A percentile compares a stretch with the other conserved stretches of the same genome.
These are phyloP conservation scores for Glycyrrhiza uralensis DNA, from an alignment of 306 rosid species.

Conservation along the genomic window DNA sequence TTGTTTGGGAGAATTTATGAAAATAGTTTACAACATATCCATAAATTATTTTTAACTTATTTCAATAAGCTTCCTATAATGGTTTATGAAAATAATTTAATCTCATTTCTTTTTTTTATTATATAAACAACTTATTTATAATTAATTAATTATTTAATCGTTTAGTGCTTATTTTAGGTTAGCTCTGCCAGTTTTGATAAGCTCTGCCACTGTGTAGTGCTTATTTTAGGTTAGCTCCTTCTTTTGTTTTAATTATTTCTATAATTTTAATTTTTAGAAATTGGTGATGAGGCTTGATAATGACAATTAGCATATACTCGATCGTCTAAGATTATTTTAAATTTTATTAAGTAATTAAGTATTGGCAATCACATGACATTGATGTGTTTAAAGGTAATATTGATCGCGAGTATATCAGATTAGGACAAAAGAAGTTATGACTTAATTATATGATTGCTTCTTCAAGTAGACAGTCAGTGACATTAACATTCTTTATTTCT, in stretches of 20 bases:
- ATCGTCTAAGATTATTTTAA: background rate
- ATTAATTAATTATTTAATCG: too few relatives aligned
- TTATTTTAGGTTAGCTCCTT: background rate
- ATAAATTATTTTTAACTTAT: too few relatives aligned
- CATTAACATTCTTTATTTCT: background rate
- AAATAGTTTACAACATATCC: too few relatives aligned
- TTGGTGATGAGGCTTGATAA: background rate
- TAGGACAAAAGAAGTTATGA: background rate
- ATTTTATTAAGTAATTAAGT: background rate
- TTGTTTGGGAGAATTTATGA: too few relatives aligned
- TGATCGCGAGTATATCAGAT: background rate
- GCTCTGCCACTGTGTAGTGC: too few relatives aligned
- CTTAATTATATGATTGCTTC: background rate
- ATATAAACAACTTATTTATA: too few relatives aligned
- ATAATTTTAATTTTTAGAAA: background rate
- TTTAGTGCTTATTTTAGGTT: too few relatives aligned
- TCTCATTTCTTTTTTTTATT: too few relatives aligned
- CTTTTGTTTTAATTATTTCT: background rate
- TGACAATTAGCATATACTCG: background rate
- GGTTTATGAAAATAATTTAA: too few relatives aligned
- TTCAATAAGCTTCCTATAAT: too few relatives aligned
- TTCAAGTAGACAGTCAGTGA: background rate
- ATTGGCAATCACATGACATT: background rate
- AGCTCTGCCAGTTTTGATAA: too few relatives aligned
- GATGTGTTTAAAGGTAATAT: too few relatives aligned